phyloP scores from a whole-genome alignment of 2,329 filamentous ascomycete species.

The Calonectria naviculata region DNA sequence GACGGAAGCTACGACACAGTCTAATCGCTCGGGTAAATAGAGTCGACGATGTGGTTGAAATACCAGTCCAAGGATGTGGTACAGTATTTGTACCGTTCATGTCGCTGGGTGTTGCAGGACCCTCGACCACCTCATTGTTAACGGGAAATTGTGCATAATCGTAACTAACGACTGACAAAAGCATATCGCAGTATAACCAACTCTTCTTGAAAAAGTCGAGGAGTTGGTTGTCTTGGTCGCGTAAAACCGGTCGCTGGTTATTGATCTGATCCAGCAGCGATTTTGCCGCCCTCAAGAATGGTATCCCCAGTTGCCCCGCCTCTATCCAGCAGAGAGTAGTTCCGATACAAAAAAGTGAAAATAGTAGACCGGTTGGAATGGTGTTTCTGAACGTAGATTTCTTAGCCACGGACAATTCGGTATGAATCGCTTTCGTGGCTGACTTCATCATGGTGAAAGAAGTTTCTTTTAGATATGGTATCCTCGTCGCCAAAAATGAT shows the following conservation, averaged over 20 bases:
- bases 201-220: constrained; percentile 53
- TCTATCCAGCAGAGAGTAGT: constrained; percentile 54
- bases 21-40: constrained; percentile 49
- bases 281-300: constrained; percentile 44
- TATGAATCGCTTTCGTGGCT: constrained; percentile 47
- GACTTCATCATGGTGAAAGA: constrained; percentile 47
- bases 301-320: constrained; percentile 44
- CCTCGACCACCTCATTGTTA: constrained; percentile 24
- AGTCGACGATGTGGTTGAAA: constrained; percentile 46
- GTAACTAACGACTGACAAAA: constrained; percentile 51
- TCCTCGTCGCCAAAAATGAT: constrained; percentile 46
- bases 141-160: constrained; percentile 33
- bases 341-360: constrained; percentile 52
- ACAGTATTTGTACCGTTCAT: constrained; percentile 28
- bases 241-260: constrained; percentile 25
- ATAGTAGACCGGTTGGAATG: constrained; percentile 49
- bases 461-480: constrained; percentile 47
- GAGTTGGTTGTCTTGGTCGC: constrained; percentile 38
- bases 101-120: constrained; percentile 1
- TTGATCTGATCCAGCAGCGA: constrained; percentile 40
- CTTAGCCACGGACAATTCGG: constrained; percentile 42
- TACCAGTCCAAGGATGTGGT: constrained; percentile 52
- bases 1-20: constrained; percentile 49
- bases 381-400: constrained; percentile 27
- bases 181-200: constrained; percentile 52